phyloP scores from a whole-genome alignment of 179 eudicot species.

The Vitellaria paradoxa region DNA sequence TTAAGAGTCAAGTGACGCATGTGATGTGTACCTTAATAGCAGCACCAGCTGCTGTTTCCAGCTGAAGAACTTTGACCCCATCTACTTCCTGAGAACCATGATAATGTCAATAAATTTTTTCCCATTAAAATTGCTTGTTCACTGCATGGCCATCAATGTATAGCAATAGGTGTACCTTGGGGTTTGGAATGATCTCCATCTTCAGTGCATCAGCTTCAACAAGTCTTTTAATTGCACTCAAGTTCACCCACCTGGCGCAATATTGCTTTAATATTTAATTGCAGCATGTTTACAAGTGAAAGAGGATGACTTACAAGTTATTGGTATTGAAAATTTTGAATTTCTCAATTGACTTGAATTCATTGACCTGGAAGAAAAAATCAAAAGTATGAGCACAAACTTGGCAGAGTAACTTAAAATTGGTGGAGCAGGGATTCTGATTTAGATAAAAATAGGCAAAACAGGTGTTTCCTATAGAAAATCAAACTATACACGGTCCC shows the following conservation, averaged over 20 bases:
- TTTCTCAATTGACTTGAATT: constrained; percentile 97
- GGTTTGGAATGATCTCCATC: constrained; percentile 99
- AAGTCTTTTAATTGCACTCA: constrained; percentile 83
- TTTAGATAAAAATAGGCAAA: neutral
- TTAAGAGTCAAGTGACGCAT: neutral
- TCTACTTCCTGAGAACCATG: constrained; percentile 75
- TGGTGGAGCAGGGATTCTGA: too few species aligned
- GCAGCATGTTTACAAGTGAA: neutral
- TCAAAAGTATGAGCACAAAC: constrained; percentile 19
- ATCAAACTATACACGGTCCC: neutral
- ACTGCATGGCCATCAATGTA: constrained; percentile 2
- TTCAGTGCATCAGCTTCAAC: constrained; percentile 88
- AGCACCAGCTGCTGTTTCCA: constrained; percentile 99
- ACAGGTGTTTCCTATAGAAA: neutral
- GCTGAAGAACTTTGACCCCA: constrained; percentile 96
- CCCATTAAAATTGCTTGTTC: neutral
- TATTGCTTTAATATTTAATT: neutral
- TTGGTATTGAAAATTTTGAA: constrained; percentile 99
- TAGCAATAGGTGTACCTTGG: constrained; percentile 54
- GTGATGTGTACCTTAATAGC: constrained; percentile 70
- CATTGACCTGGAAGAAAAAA: constrained; percentile 66
- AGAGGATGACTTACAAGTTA: constrained; percentile 67
- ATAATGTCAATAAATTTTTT: constrained; percentile 16
- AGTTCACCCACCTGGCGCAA: constrained; percentile 84
- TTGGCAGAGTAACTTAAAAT: neutral